Percentiles rank a stretch among this genome's conserved stretches.
Conservation (phyloP, 306 rosid genomes). For the Pyrus pyrifolia region DNA sequence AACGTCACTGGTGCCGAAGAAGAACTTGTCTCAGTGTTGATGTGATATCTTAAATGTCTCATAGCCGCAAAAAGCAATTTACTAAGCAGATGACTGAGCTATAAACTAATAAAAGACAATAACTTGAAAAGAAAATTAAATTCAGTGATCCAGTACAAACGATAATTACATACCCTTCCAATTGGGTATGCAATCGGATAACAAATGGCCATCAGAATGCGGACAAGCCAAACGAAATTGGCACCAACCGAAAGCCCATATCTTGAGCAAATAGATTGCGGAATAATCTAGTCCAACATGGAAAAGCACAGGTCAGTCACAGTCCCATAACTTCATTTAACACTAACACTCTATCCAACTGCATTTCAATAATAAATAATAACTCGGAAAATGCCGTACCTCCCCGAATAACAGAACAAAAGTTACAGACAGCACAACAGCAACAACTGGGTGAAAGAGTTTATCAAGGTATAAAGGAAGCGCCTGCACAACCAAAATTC, state of each 20-base stretch:
- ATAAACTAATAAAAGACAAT: background rate
- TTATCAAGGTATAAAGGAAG: constrained; percentile 83
- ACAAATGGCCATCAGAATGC: constrained; percentile 63
- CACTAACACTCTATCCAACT: background rate
- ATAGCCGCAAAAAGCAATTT: background rate
- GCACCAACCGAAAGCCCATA: constrained; percentile 75
- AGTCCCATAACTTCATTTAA: background rate
- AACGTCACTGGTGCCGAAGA: no score
- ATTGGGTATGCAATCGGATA: constrained; percentile 80
- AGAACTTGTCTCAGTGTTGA: background rate
- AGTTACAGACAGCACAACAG: constrained; percentile 77
- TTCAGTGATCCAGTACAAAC: background rate
- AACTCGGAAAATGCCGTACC: constrained; percentile 30
- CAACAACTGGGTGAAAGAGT: constrained; percentile 69
- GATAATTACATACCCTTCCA: constrained; percentile 48
- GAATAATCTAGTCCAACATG: constrained; percentile 54
- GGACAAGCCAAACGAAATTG: constrained; percentile 73
- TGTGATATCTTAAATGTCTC: background rate
- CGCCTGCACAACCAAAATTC: constrained; percentile 49
- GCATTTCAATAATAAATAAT: background rate
- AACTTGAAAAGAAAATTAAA: constrained; percentile 1
- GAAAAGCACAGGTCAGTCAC: constrained; percentile 20
- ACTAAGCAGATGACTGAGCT: background rate
- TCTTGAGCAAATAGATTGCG: constrained; percentile 87
- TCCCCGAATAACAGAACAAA: constrained; percentile 83